Evolutionary conservation across 257 asterid species (phyloP), one percentile per base, ranked within the genome.

Genomic region (Jacaranda mimosifolia): DNA sequence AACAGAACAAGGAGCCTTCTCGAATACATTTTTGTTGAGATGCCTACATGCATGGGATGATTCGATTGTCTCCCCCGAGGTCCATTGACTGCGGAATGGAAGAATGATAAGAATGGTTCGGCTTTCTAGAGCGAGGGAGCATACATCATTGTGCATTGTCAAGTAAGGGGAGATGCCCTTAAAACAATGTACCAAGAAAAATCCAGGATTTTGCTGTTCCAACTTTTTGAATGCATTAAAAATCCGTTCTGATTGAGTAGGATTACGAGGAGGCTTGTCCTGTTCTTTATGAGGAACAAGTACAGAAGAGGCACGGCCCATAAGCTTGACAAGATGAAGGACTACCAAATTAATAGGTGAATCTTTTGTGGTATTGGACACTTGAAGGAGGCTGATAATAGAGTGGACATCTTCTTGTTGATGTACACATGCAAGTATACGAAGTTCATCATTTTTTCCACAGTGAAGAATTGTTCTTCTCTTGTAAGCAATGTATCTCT

Each of bases 1-100:
- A 13, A 90, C 91, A 0, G 96, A 87, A 73, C 93, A 90, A 59
- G 96, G 96, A 57, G 96, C 84, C 63, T 75, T 86, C 40, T 89
- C 87, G 1, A 91, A 86, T 13, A 86, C 92, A 19, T 63, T 59
- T 68, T 78, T 89, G 78, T 85, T 84, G 57, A 91, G 73, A 69
- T 83, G 90, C 81, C 89, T 81, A 35, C 74, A 84, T 0, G 85
- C 82, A 19, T 74, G 77, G 7, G 86, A 78, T 3, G 89, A 75
- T 78, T 86, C 89, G 3, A 81, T 63, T 13, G 73, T 73, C 78
- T 67, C 86, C 14, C 68, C 74, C 0, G 77, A 77, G 13, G 45
- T 76, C 76, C 86, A 82, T 48, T 73, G 86, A 79, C 83, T 83
- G 68, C 77, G 92, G 62, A 78, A 82, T 1, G 92, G 90, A 63